Evolutionary conservation across 148 eudicot genomes (phyloP).

Genomic region (Spergularia marina): DNA sequence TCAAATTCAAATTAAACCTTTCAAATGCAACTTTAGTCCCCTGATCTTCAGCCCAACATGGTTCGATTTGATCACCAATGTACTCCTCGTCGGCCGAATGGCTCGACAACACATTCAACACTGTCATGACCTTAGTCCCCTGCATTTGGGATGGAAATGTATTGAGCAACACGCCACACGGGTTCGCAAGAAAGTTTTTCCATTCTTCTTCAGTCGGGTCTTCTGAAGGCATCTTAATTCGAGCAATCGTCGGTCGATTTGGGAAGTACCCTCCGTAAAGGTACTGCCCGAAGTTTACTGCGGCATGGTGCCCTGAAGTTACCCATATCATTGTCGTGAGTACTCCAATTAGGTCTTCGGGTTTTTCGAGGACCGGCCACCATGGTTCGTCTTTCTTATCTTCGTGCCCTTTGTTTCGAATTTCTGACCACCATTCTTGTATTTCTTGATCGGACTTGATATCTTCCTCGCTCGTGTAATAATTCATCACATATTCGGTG

Average conservation of each 20-base stretch:
- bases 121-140: slow-evolving; percentile 12
- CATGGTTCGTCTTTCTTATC: slow-evolving; percentile 74
- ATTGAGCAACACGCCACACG: background rate
- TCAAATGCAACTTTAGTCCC: background rate
- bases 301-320: slow-evolving; percentile 77
- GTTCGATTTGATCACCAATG: slow-evolving; percentile 13
- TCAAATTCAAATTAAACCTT: slow-evolving; percentile 10
- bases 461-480: slow-evolving; percentile 35
- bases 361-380: slow-evolving; percentile 67
- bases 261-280: slow-evolving; percentile 64
- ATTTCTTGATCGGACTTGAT: slow-evolving; percentile 55
- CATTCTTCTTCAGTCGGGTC: slow-evolving; percentile 23
- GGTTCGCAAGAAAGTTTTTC: slow-evolving; percentile 4
- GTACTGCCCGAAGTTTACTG: slow-evolving; percentile 84
- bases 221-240: slow-evolving; percentile 62
- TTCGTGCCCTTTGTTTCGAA: slow-evolving; percentile 53
- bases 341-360: slow-evolving; percentile 39
- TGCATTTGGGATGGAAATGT: slow-evolving; percentile 10
- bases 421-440: slow-evolving; percentile 79
- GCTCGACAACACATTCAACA: slow-evolving; percentile 10
- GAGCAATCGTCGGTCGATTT: slow-evolving; percentile 59
- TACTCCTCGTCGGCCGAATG: slow-evolving; percentile 17
- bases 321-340: slow-evolving; percentile 76
- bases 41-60: background rate
- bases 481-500: slow-evolving; percentile 54